phyloP scores from a whole-genome alignment of 371 early-diverging fungal genomes.

The Mucor velutinosus region DNA sequence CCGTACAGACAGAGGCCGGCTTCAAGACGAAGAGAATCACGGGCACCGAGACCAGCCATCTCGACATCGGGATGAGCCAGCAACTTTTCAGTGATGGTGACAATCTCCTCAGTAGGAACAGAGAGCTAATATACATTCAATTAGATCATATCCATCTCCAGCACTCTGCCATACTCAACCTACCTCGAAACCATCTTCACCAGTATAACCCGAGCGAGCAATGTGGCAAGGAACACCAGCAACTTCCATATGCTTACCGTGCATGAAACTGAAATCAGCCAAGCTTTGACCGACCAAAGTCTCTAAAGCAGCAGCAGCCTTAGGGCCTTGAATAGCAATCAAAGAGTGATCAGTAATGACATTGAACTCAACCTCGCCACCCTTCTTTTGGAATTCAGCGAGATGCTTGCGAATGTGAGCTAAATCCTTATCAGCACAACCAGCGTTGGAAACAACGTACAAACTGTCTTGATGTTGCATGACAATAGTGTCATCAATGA shows the following conservation, averaged over 20 bases:
- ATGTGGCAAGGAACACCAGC: conserved; percentile 85
- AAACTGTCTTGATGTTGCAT: conserved; percentile 82
- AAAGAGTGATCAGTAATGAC: conserved; percentile 85
- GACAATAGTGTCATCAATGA: conserved; percentile 96
- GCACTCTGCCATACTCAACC: not conserved
- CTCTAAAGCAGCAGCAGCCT: conserved; percentile 66
- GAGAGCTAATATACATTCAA: conserved; percentile 65
- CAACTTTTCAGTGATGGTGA: conserved; percentile 70
- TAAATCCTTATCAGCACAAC: conserved; percentile 95
- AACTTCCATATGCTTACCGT: conserved; percentile 71
- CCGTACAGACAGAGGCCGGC: conserved; percentile 98
- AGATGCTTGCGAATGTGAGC: conserved; percentile 84
- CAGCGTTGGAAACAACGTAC: conserved; percentile 97
- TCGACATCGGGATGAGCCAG: conserved; percentile 79
- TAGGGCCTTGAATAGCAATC: conserved; percentile 92
- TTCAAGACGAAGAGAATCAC: conserved; percentile 94
- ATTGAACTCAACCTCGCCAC: conserved; percentile 86
- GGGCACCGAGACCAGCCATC: conserved; percentile 94
- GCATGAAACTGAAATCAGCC: conserved; percentile 88
- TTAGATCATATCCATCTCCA: not conserved
- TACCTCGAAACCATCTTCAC: conserved; percentile 99
- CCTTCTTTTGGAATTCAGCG: conserved; percentile 77
- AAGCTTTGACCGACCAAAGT: conserved; percentile 57
- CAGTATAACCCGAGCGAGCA: conserved; percentile 97
- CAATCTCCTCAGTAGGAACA: conserved; percentile 72